Conservation (phyloP, 1,284 basidiomycete genomes). For the Moesziomyces parantarcticus region DNA sequence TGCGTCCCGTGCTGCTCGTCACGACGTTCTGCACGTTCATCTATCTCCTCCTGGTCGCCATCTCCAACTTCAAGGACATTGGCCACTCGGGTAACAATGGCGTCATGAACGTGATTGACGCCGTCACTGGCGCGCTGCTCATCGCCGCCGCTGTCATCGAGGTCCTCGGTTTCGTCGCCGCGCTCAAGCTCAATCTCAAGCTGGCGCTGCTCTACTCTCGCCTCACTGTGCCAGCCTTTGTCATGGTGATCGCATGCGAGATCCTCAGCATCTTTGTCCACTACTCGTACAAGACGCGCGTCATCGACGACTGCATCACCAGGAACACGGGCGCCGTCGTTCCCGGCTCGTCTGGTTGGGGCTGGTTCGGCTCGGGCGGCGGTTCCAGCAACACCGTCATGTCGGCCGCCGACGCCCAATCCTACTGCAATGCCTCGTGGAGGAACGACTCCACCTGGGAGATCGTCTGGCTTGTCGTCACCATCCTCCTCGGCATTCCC, state of each 20-base stretch:
- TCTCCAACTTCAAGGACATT: conserved; percentile 44
- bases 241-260: conserved; percentile 43
- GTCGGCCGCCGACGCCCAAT: conserved; percentile 33
- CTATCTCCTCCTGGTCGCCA: conserved; percentile 51
- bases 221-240: conserved; percentile 41
- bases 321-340: conserved; percentile 41
- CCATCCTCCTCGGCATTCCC: conserved; percentile 43
- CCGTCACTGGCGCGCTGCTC: conserved; percentile 44
- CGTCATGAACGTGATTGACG: conserved; percentile 51
- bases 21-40: conserved; percentile 53
- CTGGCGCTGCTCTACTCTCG: conserved; percentile 34
- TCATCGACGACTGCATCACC: conserved; percentile 49
- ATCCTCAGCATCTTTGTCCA: conserved; percentile 52
- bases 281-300: conserved; percentile 43
- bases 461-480: conserved; percentile 57
- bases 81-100: conserved; percentile 27
- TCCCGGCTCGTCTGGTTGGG: conserved; percentile 9
- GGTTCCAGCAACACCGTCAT: conserved; percentile 24
- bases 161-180: conserved; percentile 46
- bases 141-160: conserved; percentile 47
- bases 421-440: conserved; percentile 50
- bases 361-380: conserved; percentile 21
- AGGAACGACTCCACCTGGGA: conserved; percentile 45
- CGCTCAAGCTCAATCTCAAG: conserved; percentile 43
- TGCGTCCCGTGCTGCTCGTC: conserved; percentile 58